A percentile compares a stretch with the other conserved stretches of the same genome.
Evolutionary conservation across 2,329 filamentous ascomycete species (phyloP).

Genomic region (Fusarium cyanostomum): DNA sequence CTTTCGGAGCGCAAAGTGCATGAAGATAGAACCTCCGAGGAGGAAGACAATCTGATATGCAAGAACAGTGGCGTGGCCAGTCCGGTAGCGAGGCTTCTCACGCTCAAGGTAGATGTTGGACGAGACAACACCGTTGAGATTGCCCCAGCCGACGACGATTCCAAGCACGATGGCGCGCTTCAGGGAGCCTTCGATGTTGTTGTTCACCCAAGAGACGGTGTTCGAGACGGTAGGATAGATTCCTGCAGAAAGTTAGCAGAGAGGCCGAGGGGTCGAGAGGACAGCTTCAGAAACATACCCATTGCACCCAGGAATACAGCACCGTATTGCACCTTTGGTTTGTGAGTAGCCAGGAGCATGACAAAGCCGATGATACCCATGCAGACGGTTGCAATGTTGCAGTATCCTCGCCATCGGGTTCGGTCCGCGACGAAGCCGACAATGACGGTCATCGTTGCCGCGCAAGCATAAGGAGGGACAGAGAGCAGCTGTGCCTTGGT

Average conservation of each 20-base stretch:
- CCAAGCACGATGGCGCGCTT: conserved; percentile 79
- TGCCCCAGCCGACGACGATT: conserved; percentile 81
- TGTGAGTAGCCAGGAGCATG: conserved; percentile 68
- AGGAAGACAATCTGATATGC: conserved; percentile 72
- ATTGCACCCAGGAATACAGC: conserved; percentile 73
- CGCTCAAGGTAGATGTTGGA: conserved; percentile 69
- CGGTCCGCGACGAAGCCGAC: conserved; percentile 73
- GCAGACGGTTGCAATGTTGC: conserved; percentile 70
- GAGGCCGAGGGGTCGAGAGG: accelerated
- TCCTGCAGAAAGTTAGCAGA: conserved; percentile 53
- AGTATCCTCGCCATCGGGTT: conserved; percentile 70
- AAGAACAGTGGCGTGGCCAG: conserved; percentile 70
- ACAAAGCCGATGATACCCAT: conserved; percentile 72
- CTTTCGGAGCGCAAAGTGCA: conserved; percentile 63
- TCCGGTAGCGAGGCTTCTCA: conserved; percentile 45
- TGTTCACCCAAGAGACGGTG: conserved; percentile 75
- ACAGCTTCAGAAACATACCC: not conserved
- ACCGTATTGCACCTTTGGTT: conserved; percentile 69
- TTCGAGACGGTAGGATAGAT: conserved; percentile 78
- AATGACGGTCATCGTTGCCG: conserved; percentile 68
- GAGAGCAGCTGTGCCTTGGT: conserved; percentile 65
- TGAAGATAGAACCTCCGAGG: conserved; percentile 69
- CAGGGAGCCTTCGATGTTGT: conserved; percentile 68
- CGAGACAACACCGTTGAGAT: conserved; percentile 72
- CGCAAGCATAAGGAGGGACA: conserved; percentile 68